Conservation (phyloP, 345 rosid species). For the Luvunga scandens region DNA sequence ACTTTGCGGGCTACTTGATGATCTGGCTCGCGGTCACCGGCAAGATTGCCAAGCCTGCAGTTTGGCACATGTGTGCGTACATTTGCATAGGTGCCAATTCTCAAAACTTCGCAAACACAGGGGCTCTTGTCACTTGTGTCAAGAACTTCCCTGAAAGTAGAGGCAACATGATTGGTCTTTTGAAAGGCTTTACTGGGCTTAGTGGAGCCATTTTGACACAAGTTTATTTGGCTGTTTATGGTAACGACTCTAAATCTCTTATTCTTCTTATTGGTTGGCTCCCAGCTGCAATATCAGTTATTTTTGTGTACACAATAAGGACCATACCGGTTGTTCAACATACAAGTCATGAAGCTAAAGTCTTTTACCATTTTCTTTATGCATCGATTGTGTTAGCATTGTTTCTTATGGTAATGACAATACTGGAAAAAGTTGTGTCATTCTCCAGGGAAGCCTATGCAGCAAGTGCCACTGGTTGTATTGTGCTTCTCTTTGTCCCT, state of each 20-base stretch:
- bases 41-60: conserved; percentile 54
- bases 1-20: conserved; percentile 80
- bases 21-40: conserved; percentile 76
- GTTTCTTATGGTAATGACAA: conserved; percentile 64
- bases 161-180: conserved; percentile 73
- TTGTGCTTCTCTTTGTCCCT: conserved; percentile 61
- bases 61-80: conserved; percentile 87
- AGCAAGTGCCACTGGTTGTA: conserved; percentile 38
- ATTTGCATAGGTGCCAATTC: conserved; percentile 83
- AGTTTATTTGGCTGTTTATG: conserved; percentile 75
- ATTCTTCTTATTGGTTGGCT: conserved; percentile 81
- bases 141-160: conserved; percentile 86
- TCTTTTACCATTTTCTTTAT: conserved; percentile 61
- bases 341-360: conserved; percentile 46
- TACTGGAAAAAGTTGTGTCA: conserved; percentile 45
- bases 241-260: conserved; percentile 66
- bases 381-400: conserved; percentile 60
- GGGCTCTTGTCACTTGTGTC: conserved; percentile 82
- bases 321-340: conserved; percentile 44
- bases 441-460: conserved; percentile 57
- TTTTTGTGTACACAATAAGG: conserved; percentile 69
- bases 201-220: conserved; percentile 90
- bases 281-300: conserved; percentile 70
- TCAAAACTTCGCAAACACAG: conserved; percentile 84
- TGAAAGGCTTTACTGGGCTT: conserved; percentile 79